Base-by-base conservation (phyloP, 805 yeast genomes). In the Blastobotrys terrestris region DNA sequence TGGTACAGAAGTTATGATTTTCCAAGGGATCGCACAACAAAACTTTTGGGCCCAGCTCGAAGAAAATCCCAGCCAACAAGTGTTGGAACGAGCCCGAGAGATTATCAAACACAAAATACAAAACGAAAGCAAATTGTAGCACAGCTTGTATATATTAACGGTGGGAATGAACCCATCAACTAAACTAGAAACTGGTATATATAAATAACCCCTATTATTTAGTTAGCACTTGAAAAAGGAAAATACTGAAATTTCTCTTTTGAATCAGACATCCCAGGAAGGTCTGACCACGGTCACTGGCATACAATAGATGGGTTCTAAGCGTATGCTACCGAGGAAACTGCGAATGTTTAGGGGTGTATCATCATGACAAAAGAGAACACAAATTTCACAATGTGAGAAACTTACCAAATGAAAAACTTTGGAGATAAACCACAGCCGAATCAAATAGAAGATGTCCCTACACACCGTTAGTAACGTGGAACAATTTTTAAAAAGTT, bases 311-410 rank as follows among this genome's bases (percentile, higher is more conserved):
- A 55, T 64, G 67, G 72, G 72, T 67, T 69, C 71, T 59, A 54
- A 53, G 54, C 63, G 72, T 62, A 57, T 62, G 68, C 73, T 69
- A 69, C 73, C 72, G 73, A 67, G 73, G 73, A 69, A 69, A 69
- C 73, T 69, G 73, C 73, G 73, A 69, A 68, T 69, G 73, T 69
- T 68, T 58, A 65, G 44, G 56, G 52, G 55, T 42, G 59, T 66
- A 64, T 68, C 72, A 66, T 68, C 71, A 68, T 59, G 20, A 61
- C 66, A 61, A 64, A 58, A 60, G 31, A 26, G 31, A 20, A n/a
- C 21, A 46, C 19, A 42, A 39, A 7, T 19, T 31, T 39, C 31
- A n/a, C 44, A 46, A 26, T 14, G 19, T 14, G 18, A 44, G 18
- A n/a, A 13, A 44, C 20, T n/a, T 14, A 35, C 39, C 26, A 11